phyloP scores from a whole-genome alignment of 345 rosid genomes.

The Zanthoxylum bungeanum region DNA sequence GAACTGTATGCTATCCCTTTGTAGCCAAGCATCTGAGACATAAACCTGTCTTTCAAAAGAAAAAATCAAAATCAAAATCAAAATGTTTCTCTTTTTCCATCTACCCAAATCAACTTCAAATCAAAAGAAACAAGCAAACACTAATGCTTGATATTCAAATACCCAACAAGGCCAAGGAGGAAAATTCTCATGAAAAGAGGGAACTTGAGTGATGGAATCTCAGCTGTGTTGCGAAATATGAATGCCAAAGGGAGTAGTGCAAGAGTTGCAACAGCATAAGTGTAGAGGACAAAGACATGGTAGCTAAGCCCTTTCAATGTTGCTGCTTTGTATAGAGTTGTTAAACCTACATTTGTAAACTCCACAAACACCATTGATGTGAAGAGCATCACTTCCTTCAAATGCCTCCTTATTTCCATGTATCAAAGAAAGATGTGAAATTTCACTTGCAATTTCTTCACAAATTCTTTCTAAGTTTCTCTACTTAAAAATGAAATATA shows the following conservation, averaged over 20 bases:
- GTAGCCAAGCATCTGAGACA: constrained; percentile 16
- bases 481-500: too few relatives aligned
- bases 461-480: too few relatives aligned
- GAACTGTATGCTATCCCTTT: constrained; percentile 36
- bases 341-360: constrained; percentile 24
- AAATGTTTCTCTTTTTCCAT: too few relatives aligned
- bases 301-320: constrained; percentile 33
- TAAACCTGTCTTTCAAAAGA: constrained; percentile 22
- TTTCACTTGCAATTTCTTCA: too few relatives aligned
- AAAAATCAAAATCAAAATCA: too few relatives aligned
- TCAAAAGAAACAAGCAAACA: too few relatives aligned
- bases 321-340: constrained; percentile 38
- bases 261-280: constrained; percentile 22
- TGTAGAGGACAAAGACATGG: constrained; percentile 26
- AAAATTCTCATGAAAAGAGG: constrained; percentile 23
- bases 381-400: constrained; percentile 28
- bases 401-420: constrained; percentile 11
- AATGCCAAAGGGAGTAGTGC: constrained; percentile 21
- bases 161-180: constrained; percentile 36
- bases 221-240: not conserved
- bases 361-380: constrained; percentile 29
- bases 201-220: constrained; percentile 21
- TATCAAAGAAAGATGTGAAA: too few relatives aligned
- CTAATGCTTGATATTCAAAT: not conserved
- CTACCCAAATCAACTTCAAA: too few relatives aligned